Evolutionary conservation across 1,284 basidiomycete species (phyloP).

Genomic region (Thelephora terrestris): DNA sequence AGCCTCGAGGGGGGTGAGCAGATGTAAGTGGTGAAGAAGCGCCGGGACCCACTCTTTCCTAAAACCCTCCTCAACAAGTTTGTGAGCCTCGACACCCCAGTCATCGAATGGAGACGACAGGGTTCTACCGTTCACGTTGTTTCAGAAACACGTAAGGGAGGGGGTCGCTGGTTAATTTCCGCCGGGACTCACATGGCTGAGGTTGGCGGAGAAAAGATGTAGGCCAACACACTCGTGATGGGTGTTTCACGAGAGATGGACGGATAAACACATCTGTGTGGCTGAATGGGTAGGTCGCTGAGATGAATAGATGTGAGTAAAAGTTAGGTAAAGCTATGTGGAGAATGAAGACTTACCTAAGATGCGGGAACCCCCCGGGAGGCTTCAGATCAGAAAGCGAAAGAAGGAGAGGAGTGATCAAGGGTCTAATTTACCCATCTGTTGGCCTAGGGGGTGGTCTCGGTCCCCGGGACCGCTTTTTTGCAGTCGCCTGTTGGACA

Average conservation of each 20-base stretch:
- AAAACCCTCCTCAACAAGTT: conserved; percentile 59
- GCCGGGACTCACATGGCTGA: conserved; percentile 14
- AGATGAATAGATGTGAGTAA: too few relatives aligned
- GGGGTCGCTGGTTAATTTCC: too few relatives aligned
- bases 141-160: background rate
- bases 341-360: too few relatives aligned
- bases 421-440: conserved; percentile 20
- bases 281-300: too few relatives aligned
- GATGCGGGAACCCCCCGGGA: too few relatives aligned
- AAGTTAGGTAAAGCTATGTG: too few relatives aligned
- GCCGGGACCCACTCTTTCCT: conserved; percentile 58
- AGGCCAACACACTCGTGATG: conserved; percentile 53
- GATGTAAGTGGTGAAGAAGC: background rate
- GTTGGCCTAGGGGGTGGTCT: conserved; percentile 43
- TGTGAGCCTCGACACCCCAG: conserved; percentile 63
- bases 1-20: conserved; percentile 41
- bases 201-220: conserved; percentile 64
- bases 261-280: background rate
- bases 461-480: conserved; percentile 63
- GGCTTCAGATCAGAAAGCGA: too few relatives aligned
- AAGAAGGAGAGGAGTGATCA: too few relatives aligned
- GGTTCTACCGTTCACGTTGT: background rate
- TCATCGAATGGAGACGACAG: conserved; percentile 19
- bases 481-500: conserved; percentile 74
- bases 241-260: conserved; percentile 40